A percentile compares a stretch with the other conserved stretches of the same genome.
Conservation (phyloP, 352 stramenopile species). For the Globisporangium okanoganense region DNA sequence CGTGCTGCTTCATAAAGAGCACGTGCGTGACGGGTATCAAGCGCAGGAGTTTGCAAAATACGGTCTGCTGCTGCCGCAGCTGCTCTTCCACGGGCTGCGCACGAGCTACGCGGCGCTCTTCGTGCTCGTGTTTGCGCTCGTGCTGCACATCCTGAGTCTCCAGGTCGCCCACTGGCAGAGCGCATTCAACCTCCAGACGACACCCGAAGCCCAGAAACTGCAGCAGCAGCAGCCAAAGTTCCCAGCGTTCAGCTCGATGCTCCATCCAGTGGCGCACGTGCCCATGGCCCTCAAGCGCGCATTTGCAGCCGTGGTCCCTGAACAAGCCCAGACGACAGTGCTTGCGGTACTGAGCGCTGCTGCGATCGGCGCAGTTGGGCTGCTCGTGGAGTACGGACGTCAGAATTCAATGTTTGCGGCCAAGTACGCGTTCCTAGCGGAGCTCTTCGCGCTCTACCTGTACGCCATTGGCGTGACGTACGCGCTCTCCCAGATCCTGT, state of each 20-base stretch:
- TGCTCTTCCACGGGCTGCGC: constrained; percentile 48
- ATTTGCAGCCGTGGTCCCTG: constrained; percentile 3
- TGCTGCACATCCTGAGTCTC: constrained; percentile 57
- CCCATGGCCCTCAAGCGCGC: constrained; percentile 23
- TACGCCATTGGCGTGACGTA: constrained; percentile 62
- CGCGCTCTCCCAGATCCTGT: constrained; percentile 31
- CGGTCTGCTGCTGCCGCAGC: constrained; percentile 38
- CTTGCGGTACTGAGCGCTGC: constrained; percentile 1
- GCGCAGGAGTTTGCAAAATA: constrained; percentile 43
- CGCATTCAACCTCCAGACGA: constrained; percentile 48
- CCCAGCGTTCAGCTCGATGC: constrained; percentile 53
- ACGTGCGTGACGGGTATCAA: constrained; percentile 52
- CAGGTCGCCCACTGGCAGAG: constrained; percentile 69
- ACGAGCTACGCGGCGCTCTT: constrained; percentile 38
- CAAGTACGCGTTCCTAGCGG: constrained; percentile 18
- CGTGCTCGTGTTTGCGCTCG: constrained; percentile 62
- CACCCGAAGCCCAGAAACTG: constrained; percentile 1
- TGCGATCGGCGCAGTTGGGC: neutral
- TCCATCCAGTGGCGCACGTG: constrained; percentile 47
- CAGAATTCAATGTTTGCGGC: constrained; percentile 6
- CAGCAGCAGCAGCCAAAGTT: constrained; percentile 26
- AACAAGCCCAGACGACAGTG: neutral
- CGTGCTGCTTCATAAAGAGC: constrained; percentile 37
- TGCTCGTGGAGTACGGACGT: constrained; percentile 11
- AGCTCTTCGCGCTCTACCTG: constrained; percentile 44